Conservation (phyloP, 805 yeast genomes). For the Cyberlindnera xylosilytica region DNA sequence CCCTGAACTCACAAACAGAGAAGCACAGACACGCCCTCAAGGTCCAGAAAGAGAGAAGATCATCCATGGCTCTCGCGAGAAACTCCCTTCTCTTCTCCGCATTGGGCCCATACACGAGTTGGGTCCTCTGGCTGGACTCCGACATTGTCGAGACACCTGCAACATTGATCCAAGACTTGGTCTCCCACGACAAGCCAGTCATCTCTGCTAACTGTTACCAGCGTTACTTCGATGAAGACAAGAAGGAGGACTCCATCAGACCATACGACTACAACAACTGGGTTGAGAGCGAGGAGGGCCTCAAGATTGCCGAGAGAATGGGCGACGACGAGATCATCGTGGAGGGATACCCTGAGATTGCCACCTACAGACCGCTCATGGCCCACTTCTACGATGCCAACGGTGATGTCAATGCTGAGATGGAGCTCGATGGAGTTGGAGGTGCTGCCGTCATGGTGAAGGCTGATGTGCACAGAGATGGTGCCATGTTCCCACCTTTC, state of each 20-base stretch:
- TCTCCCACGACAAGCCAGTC: constrained; percentile 80
- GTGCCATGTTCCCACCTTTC: constrained; percentile 99
- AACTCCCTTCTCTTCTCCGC: constrained; percentile 89
- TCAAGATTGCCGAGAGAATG: constrained; percentile 67
- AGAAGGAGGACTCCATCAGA: constrained; percentile 56
- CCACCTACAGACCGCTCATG: constrained; percentile 94
- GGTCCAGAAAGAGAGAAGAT: constrained; percentile 85
- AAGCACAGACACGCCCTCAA: constrained; percentile 85
- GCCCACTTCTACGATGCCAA: constrained; percentile 74
- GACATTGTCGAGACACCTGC: constrained; percentile 89
- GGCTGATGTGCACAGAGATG: constrained; percentile 98
- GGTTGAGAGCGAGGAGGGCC: constrained; percentile 83
- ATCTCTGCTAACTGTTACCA: constrained; percentile 93
- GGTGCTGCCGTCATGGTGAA: constrained; percentile 95
- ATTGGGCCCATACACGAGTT: constrained; percentile 82
- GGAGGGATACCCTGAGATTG: constrained; percentile 91
- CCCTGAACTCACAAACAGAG: constrained; percentile 72
- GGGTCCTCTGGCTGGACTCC: constrained; percentile 97
- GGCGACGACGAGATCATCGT: constrained; percentile 87
- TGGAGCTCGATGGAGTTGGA: constrained; percentile 95
- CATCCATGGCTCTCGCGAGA: constrained; percentile 91
- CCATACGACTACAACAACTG: constrained; percentile 97
- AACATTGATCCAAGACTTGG: constrained; percentile 81
- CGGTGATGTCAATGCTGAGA: constrained; percentile 62
- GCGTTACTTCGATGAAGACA: constrained; percentile 61